Conservation (phyloP, 495 filamentous ascomycete species). For the Patellaria atrata region DNA sequence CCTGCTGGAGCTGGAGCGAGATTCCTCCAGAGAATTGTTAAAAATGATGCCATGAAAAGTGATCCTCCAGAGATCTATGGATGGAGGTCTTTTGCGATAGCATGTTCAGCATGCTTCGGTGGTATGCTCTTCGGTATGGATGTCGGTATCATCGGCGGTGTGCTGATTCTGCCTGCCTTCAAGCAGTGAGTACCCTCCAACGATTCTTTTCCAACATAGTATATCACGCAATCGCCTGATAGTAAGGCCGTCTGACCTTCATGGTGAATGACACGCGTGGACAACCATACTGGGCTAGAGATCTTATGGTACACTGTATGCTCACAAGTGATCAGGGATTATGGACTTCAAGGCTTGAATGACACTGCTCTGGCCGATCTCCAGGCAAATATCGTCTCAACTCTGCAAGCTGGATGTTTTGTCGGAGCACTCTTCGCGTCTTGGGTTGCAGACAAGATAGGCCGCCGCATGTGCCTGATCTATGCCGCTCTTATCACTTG, state of each 20-base stretch:
- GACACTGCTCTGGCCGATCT: conserved; percentile 26
- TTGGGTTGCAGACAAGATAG: conserved; percentile 17
- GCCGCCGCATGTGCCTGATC: conserved; percentile 17
- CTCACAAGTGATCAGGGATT: conserved; percentile 27
- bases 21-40: conserved; percentile 50
- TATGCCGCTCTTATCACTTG: conserved; percentile 29
- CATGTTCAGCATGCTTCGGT: conserved; percentile 62
- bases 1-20: conserved; percentile 10
- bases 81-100: conserved; percentile 57
- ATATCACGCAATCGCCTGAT: not conserved
- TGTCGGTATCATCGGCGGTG: conserved; percentile 52
- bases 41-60: conserved; percentile 64
- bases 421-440: conserved; percentile 40
- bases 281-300: no score
- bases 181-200: conserved; percentile 25
- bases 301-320: no score
- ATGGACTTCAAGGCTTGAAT: conserved; percentile 28
- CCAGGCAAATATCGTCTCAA: conserved; percentile 47
- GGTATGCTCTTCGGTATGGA: conserved; percentile 59
- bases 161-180: conserved; percentile 37
- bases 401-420: conserved; percentile 50
- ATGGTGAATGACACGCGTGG: no score
- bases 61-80: conserved; percentile 67
- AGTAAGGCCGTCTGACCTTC: not conserved
- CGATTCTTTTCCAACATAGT: no score